A percentile compares a stretch with the other conserved stretches of the same genome.
Evolutionary conservation across 2,329 filamentous ascomycete species (phyloP).

Genomic region (Fusarium piperis): DNA sequence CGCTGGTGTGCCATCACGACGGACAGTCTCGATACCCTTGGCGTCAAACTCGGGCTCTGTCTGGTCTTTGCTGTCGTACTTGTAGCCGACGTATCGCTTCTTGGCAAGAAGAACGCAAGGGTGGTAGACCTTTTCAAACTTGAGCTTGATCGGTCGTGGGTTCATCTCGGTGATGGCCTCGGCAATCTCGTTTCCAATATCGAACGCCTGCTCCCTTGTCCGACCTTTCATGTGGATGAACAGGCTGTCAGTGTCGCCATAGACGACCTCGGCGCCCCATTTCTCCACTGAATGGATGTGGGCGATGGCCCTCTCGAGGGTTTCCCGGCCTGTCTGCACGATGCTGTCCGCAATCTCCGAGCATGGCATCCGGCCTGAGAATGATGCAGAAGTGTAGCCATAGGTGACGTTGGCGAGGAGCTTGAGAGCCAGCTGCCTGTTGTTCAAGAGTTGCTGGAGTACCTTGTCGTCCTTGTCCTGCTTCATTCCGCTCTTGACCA

Average conservation of each 20-base stretch:
- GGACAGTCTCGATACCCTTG: slow-evolving; percentile 97
- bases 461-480: slow-evolving; percentile 87
- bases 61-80: slow-evolving; percentile 85
- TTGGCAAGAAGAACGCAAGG: slow-evolving; percentile 94
- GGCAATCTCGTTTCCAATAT: slow-evolving; percentile 92
- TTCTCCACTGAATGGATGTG: slow-evolving; percentile 86
- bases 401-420: slow-evolving; percentile 99
- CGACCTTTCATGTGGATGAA: slow-evolving; percentile 91
- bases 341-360: slow-evolving; percentile 98
- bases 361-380: slow-evolving; percentile 97
- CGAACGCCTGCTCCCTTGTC: slow-evolving; percentile 87
- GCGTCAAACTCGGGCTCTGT: slow-evolving; percentile 90
- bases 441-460: slow-evolving; percentile 88
- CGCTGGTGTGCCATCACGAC: slow-evolving; percentile 91
- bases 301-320: slow-evolving; percentile 91
- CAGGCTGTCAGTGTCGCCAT: slow-evolving; percentile 95
- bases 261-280: slow-evolving; percentile 97
- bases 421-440: slow-evolving; percentile 92
- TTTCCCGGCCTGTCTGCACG: slow-evolving; percentile 94
- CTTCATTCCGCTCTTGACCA: slow-evolving; percentile 99
- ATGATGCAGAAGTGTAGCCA: slow-evolving; percentile 95
- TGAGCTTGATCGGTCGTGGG: slow-evolving; percentile 90
- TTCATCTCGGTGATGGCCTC: slow-evolving; percentile 88
- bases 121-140: slow-evolving; percentile 98
- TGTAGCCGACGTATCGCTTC: slow-evolving; percentile 98